Conservation (phyloP, 495 filamentous ascomycete species). For the Annulohypoxylon nitens region DNA sequence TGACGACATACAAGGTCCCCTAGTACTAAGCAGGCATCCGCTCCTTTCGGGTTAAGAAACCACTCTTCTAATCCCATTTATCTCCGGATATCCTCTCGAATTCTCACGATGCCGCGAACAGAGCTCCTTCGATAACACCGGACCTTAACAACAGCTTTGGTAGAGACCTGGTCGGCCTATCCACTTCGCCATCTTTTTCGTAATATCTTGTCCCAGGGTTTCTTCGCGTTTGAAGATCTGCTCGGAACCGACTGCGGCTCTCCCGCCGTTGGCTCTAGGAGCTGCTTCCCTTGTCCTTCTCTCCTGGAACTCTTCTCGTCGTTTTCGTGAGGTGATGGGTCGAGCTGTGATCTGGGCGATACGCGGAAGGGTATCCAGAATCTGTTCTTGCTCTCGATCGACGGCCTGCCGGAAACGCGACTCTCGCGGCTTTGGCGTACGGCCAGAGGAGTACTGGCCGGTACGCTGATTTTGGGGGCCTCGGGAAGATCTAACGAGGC, state of each 20-base stretch:
- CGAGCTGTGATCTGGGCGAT: slow-evolving; percentile 20
- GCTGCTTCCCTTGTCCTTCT: background rate
- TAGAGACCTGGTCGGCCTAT: background rate
- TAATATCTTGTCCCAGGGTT: background rate
- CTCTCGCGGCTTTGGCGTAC: slow-evolving; percentile 20
- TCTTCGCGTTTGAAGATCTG: background rate
- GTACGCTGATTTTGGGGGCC: background rate
- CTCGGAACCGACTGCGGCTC: slow-evolving; percentile 4
- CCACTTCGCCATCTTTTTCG: slow-evolving; percentile 38
- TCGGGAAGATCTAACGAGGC: slow-evolving; percentile 24
- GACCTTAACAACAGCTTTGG: background rate
- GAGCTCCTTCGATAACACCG: background rate
- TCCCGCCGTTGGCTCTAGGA: background rate
- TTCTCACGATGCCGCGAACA: background rate
- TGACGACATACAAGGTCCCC: background rate
- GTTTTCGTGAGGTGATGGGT: background rate
- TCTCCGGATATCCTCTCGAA: background rate
- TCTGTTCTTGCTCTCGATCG: slow-evolving; percentile 17
- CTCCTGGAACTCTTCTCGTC: background rate
- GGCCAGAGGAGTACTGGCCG: background rate
- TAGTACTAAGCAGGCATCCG: background rate
- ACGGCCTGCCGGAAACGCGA: slow-evolving; percentile 10
- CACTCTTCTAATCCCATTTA: slow-evolving; percentile 1
- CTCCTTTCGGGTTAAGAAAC: background rate
- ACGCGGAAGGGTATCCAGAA: slow-evolving; percentile 31